phyloP scores from a whole-genome alignment of 2,329 filamentous ascomycete species.

The Hypoxylon sp. region DNA sequence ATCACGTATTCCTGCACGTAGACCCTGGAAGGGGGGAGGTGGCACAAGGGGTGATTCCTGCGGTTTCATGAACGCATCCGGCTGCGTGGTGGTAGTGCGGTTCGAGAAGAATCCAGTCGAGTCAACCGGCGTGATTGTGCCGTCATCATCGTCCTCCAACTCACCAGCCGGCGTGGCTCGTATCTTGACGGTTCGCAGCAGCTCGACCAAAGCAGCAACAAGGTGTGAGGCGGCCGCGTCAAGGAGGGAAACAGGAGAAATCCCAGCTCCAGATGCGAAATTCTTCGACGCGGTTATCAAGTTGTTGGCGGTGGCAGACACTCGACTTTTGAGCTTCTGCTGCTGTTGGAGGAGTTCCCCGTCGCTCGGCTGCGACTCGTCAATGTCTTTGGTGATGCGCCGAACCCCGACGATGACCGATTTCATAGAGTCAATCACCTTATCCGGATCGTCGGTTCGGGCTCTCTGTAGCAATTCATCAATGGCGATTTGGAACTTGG shows the following conservation, averaged over 20 bases:
- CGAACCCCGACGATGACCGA: slow-evolving; percentile 84
- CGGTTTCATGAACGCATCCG: slow-evolving; percentile 52
- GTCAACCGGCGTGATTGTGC: slow-evolving; percentile 73
- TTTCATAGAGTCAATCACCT: slow-evolving; percentile 88
- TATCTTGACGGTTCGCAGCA: slow-evolving; percentile 87
- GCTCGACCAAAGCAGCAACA: slow-evolving; percentile 85
- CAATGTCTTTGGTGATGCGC: slow-evolving; percentile 85
- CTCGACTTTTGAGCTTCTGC: slow-evolving; percentile 79
- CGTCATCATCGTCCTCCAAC: slow-evolving; percentile 82
- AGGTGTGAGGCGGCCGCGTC: slow-evolving; percentile 95
- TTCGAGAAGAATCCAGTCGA: slow-evolving; percentile 77
- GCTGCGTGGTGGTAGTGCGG: slow-evolving; percentile 57
- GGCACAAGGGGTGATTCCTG: slow-evolving; percentile 60
- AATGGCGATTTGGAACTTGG: slow-evolving; percentile 93
- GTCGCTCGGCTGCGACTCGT: slow-evolving; percentile 66
- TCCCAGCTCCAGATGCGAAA: slow-evolving; percentile 82
- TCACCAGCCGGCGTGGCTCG: slow-evolving; percentile 79
- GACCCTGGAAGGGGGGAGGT: slow-evolving; percentile 69
- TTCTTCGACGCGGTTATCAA: slow-evolving; percentile 96
- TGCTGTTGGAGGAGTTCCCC: slow-evolving; percentile 69
- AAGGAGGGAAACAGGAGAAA: slow-evolving; percentile 92
- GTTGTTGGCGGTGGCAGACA: slow-evolving; percentile 95
- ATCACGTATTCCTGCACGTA: slow-evolving; percentile 63
- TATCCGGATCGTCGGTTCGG: slow-evolving; percentile 77
- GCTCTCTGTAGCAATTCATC: slow-evolving; percentile 88